Conservation (phyloP, 2,329 filamentous ascomycete genomes). For the Fusarium tanahbumbuense region DNA sequence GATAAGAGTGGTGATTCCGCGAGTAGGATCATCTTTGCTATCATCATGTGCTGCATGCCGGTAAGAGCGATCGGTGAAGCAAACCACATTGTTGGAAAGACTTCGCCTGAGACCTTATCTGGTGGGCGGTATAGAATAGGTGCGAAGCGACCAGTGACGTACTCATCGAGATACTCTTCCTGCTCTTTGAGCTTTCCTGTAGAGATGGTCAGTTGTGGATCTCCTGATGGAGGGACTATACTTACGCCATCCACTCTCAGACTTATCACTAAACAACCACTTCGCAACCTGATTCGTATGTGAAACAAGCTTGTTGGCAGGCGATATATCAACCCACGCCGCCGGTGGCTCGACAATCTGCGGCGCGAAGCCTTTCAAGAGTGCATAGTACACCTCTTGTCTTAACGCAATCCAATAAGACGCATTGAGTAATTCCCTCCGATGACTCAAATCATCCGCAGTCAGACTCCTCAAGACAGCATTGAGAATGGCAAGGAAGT, state of each 20-base stretch:
- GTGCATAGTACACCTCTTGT: slow-evolving; percentile 37
- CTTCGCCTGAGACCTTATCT: slow-evolving; percentile 18
- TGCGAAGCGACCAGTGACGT: background rate
- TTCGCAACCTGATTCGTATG: slow-evolving; percentile 38
- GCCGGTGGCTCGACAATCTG: slow-evolving; percentile 39
- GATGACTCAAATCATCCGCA: slow-evolving; percentile 22
- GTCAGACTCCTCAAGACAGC: slow-evolving; percentile 35
- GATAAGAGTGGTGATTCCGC: slow-evolving; percentile 38
- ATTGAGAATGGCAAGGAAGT: slow-evolving; percentile 36
- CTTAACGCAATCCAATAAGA: slow-evolving; percentile 41
- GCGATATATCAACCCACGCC: slow-evolving; percentile 37
- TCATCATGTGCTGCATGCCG: slow-evolving; percentile 42
- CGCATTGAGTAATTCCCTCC: slow-evolving; percentile 13
- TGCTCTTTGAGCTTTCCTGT: slow-evolving; percentile 21
- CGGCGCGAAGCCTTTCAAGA: slow-evolving; percentile 27
- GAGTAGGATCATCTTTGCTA: slow-evolving; percentile 39
- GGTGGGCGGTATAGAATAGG: slow-evolving; percentile 30
- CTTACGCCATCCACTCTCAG: slow-evolving; percentile 36
- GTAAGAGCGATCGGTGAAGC: slow-evolving; percentile 32
- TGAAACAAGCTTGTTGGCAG: slow-evolving; percentile 34
- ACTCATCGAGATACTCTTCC: slow-evolving; percentile 30
- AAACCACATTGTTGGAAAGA: slow-evolving; percentile 39
- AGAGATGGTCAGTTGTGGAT: no score
- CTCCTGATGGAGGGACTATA: background rate
- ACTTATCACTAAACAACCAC: slow-evolving; percentile 33